phyloP scores from a whole-genome alignment of 352 stramenopile genomes.

The Phytophthora sp. region DNA sequence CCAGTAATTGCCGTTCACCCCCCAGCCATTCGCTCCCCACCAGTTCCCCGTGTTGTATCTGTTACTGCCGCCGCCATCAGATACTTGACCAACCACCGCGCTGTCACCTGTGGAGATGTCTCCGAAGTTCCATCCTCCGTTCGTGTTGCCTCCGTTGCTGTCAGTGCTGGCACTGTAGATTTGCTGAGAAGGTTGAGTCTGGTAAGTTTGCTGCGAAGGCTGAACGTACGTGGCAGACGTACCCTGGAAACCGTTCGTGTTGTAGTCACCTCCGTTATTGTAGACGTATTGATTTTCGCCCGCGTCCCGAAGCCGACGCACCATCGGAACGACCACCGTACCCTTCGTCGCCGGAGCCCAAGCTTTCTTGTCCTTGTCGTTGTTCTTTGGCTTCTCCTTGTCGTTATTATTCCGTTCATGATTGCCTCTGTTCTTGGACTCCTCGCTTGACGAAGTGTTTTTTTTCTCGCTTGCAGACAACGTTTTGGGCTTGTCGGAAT shows the following conservation, averaged over 20 bases:
- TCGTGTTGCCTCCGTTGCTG: constrained; percentile 28
- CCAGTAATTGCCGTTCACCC: constrained; percentile 9
- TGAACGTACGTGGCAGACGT: constrained; percentile 18
- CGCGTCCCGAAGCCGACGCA: constrained; percentile 19
- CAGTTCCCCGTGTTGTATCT: constrained; percentile 24
- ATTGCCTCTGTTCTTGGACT: constrained; percentile 3
- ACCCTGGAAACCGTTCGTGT: constrained; percentile 11
- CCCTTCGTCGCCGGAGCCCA: constrained; percentile 8
- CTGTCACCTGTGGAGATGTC: constrained; percentile 29
- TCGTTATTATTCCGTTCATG: constrained; percentile 9
- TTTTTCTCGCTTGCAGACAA: constrained; percentile 24
- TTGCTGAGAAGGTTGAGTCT: constrained; percentile 13
- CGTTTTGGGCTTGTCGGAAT: constrained; percentile 8
- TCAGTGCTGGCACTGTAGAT: constrained; percentile 31
- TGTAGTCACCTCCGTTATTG: constrained; percentile 29
- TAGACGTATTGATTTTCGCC: constrained; percentile 28
- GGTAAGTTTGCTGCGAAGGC: constrained; percentile 13
- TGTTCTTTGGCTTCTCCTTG: too few relatives aligned
- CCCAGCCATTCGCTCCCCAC: constrained; percentile 27
- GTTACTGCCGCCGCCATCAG: constrained; percentile 5
- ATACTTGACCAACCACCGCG: constrained; percentile 18
- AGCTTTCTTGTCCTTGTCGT: constrained; percentile 14
- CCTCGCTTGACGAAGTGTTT: constrained; percentile 6
- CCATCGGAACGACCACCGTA: constrained; percentile 1
- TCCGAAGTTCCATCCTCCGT: constrained; percentile 41